A percentile compares a stretch with the other conserved stretches of the same genome.
Evolutionary conservation across 2,329 filamentous ascomycete genomes (phyloP).

Genomic region (Metarhizium sp.): DNA sequence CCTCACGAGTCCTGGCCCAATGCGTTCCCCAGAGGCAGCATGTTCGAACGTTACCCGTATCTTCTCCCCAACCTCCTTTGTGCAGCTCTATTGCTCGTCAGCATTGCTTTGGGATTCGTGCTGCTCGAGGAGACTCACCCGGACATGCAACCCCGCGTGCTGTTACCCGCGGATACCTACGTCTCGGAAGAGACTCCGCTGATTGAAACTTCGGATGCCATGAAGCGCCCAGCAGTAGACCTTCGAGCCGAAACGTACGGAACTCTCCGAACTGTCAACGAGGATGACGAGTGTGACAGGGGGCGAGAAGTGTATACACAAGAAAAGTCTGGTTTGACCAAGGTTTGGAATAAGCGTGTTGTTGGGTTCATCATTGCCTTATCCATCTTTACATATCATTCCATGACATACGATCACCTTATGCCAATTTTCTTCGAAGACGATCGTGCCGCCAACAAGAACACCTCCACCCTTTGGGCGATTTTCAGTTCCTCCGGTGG

Average conservation of each 20-base stretch:
- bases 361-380: conserved; percentile 71
- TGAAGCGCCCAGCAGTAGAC: conserved; percentile 63
- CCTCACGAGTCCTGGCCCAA: conserved; percentile 66
- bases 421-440: conserved; percentile 92
- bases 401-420: conserved; percentile 89
- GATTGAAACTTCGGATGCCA: conserved; percentile 64
- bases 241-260: conserved; percentile 72
- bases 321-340: conserved; percentile 25
- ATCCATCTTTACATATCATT: conserved; percentile 88
- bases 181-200: conserved; percentile 62
- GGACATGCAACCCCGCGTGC: conserved; percentile 54
- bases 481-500: conserved; percentile 51
- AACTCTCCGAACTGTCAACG: conserved; percentile 44
- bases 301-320: conserved; percentile 15
- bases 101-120: conserved; percentile 71
- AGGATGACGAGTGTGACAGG: conserved; percentile 37
- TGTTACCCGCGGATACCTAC: conserved; percentile 38
- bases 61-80: conserved; percentile 85
- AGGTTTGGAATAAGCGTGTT: conserved; percentile 51
- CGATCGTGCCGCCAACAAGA: conserved; percentile 34
- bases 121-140: conserved; percentile 85
- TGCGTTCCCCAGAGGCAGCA: conserved; percentile 53
- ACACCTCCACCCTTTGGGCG: conserved; percentile 22
- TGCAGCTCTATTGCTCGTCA: conserved; percentile 63
- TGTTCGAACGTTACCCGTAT: conserved; percentile 77